Evolutionary conservation across 139 green algal species (phyloP), one percentile per base, ranked within the genome.

Genomic region (Desmodesmus armatus): DNA sequence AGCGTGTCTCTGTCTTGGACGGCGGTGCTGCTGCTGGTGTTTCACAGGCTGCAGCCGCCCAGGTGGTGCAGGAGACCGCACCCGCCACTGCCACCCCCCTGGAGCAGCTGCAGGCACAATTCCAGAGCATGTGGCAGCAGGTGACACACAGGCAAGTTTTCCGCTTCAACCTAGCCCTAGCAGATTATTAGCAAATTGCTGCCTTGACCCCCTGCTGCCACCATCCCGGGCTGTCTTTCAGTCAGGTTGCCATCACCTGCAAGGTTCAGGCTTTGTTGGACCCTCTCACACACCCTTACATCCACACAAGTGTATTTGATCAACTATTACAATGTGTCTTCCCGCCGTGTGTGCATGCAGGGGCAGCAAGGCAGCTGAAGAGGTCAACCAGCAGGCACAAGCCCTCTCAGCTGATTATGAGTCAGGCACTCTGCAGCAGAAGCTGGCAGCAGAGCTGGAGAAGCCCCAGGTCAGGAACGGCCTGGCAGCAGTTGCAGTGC

Each of bases 31-130:
- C n/a, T n/a, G n/a, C n/a, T n/a, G n/a, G n/a, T n/a, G n/a, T n/a
- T n/a, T n/a, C 4, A 49, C 67, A 65, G 39, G 76, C 76, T 71
- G 76, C 76, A 40, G 76, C 76, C 13, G 76, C 76, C 17, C 76
- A 82, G 13, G 29, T 82, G 3, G 29, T 71, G 35, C 25, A 71
- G 21, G 53, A 82, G 33, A 81, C 74, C 17, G 55, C 37, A 27
- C 31, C 43, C 11, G 76, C 58, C 25, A 17, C 76, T 5, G 5
- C 53, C 9, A 60, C 13, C 3, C 27, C 76, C 5, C 3, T 53
- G 55, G 37, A 71, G 40, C 37, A 82, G 76, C 76, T 82, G 37
- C 37, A 82, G 17, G 40, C 37, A 4, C 39, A 27, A 23, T 63
- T 37, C 11, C 43, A 60, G n/a, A 79, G 43, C 71, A 11, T 79